Percentiles rank a stretch among this genome's conserved stretches.
Conservation (phyloP, 768 basidiomycete species). For the Imleria badia region DNA sequence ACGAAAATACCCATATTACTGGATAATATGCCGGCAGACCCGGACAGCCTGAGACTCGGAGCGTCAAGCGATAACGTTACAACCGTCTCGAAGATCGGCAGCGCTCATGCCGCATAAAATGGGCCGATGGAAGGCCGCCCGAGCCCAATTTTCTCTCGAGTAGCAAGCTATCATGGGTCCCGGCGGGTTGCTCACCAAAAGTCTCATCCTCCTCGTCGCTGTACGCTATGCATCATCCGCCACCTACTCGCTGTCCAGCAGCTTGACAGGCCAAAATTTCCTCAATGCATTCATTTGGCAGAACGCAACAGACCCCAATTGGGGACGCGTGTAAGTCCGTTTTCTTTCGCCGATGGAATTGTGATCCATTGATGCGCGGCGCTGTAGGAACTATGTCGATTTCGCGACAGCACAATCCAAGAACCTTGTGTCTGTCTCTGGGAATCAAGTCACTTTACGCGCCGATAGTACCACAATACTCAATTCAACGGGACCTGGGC, state of each 20-base stretch:
- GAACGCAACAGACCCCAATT: constrained; percentile 29
- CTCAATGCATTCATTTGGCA: constrained; percentile 33
- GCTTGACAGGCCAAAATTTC: constrained; percentile 49
- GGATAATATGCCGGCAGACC: too few relatives aligned
- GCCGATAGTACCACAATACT: constrained; percentile 36
- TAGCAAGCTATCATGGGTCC: constrained; percentile 1
- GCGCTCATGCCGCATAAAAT: neutral
- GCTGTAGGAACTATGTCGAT: constrained; percentile 42
- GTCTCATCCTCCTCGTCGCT: constrained; percentile 9
- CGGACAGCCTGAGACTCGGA: too few relatives aligned
- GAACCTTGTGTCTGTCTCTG: constrained; percentile 58
- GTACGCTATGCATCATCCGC: constrained; percentile 30
- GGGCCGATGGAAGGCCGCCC: neutral
- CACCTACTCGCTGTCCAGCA: constrained; percentile 47
- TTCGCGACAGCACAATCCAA: constrained; percentile 49
- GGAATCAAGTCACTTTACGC: constrained; percentile 37
- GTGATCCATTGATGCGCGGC: neutral
- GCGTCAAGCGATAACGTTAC: neutral
- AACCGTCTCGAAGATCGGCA: neutral
- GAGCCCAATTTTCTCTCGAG: neutral
- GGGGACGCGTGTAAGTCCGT: constrained; percentile 26
- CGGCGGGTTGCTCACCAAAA: neutral
- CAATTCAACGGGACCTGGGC: constrained; percentile 30
- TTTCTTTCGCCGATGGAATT: neutral
- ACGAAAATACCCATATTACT: too few relatives aligned